Conservation (phyloP, 345 rosid species). For the Litchi chinensis region DNA sequence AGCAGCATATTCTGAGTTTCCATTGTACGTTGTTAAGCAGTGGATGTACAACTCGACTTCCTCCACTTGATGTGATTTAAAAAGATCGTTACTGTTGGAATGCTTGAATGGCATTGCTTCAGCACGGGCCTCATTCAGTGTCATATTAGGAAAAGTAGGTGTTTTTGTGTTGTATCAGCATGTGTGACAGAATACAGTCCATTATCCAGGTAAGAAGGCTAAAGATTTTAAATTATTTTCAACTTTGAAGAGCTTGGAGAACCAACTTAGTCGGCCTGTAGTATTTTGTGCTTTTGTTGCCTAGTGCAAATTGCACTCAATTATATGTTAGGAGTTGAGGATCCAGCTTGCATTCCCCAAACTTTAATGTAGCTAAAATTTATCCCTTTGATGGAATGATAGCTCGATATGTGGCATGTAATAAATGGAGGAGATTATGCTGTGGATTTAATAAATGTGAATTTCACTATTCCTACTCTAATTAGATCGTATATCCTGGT, state of each 20-base stretch:
- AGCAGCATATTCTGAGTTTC: background rate
- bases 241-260: no score
- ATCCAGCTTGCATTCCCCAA: background rate
- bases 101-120: background rate
- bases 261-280: background rate
- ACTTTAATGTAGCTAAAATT: background rate
- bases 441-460: background rate
- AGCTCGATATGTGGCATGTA: background rate
- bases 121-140: background rate
- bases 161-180: background rate
- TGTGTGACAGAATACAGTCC: background rate
- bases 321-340: background rate
- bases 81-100: background rate
- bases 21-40: background rate
- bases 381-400: background rate
- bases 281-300: background rate
- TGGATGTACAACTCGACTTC: background rate
- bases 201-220: background rate
- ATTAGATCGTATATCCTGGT: background rate
- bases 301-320: background rate
- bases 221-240: background rate
- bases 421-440: no score
- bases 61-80: background rate
- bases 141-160: background rate
- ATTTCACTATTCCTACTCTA: background rate